A percentile compares a stretch with the other conserved stretches of the same genome.
Conservation (phyloP, 176 grass and related monocot genomes). For the Aegilops longissima region DNA sequence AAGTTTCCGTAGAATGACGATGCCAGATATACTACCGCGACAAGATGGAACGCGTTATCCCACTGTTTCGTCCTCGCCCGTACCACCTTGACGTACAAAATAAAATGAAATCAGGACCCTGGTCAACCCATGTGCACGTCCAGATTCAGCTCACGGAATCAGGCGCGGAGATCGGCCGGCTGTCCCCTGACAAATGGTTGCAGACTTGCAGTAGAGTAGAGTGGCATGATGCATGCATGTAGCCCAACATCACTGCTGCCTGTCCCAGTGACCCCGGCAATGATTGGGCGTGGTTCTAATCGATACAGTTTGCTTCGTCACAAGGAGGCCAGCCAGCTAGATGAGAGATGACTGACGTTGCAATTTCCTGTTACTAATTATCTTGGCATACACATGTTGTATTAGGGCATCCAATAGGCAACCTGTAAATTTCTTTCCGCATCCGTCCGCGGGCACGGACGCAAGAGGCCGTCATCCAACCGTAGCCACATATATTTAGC, state of each 20-base stretch:
- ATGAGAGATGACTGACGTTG: not conserved
- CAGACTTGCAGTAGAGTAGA: not conserved
- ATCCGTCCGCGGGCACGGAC: too few relatives aligned
- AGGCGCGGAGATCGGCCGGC: not conserved
- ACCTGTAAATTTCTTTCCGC: too few relatives aligned
- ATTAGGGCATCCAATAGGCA: too few relatives aligned
- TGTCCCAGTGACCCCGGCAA: constrained; percentile 2
- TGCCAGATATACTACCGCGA: not conserved
- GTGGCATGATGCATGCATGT: constrained; percentile 19
- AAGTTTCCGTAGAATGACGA: too few relatives aligned
- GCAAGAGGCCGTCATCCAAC: too few relatives aligned
- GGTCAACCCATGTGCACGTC: constrained; percentile 7
- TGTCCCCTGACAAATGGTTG: constrained; percentile 18
- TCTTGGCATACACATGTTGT: not conserved
- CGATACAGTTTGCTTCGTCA: not conserved
- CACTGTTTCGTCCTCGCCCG: not conserved
- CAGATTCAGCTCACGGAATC: constrained; percentile 36
- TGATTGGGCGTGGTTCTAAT: not conserved
- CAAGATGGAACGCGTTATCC: not conserved
- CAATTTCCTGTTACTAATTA: not conserved
- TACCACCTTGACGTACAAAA: not conserved
- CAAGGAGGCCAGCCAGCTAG: not conserved
- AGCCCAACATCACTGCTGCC: not conserved
- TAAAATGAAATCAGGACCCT: not conserved
- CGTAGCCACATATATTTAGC: too few relatives aligned